Evolutionary conservation across 1,284 basidiomycete species (phyloP), one percentile per base, ranked within the genome.

Genomic region (Rhodofomes roseus): DNA sequence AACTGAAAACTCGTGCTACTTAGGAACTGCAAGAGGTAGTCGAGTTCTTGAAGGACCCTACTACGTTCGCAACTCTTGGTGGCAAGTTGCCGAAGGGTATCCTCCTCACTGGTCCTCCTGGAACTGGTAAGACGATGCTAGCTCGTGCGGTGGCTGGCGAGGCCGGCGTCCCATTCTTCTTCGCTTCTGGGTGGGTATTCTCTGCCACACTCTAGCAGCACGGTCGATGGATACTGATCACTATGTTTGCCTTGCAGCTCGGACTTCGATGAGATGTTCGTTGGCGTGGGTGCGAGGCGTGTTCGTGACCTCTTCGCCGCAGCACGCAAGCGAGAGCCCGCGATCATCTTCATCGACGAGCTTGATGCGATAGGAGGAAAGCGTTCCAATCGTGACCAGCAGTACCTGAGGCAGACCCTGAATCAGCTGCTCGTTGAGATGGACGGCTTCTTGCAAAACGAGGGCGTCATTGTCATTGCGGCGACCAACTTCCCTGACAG

Each of bases 181-280:
- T 91, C 68, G 89, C 92, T 48, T 92, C 90, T 48, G 90, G 91
- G 85, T 88, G 67, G 66, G 80, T 41, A 5, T 31, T 23, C 12
- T n/a, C n/a, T 20, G 18, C 40, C 41, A 41, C 56, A 8, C 39
- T n/a, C 52, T 18, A 39, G 41, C 44, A 25, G 18, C 11, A 43
- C 54, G 29, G 43, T 20, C 12, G 29, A 36, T 57, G 14, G 7
- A 23, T 14, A 29, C 46, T 44, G 20, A 44, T 8, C 20, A 44
- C n/a, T 4, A 12, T 25, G 25, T 23, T 20, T 8, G 22, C 9
- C 31, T 74, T 18, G 16, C 62, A 95, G 93, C 16, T 96, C 95
- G 52, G 95, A 97, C 70, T 98, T 99, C 65, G 97, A 99, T 72
- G 96, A 99, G 73, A 96, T 98, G 88, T 95, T 94, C 72, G 95